Evolutionary conservation across 2,329 filamentous ascomycete genomes (phyloP), one percentile per base, ranked within the genome.

Genomic region (Colletotrichum tropicale): DNA sequence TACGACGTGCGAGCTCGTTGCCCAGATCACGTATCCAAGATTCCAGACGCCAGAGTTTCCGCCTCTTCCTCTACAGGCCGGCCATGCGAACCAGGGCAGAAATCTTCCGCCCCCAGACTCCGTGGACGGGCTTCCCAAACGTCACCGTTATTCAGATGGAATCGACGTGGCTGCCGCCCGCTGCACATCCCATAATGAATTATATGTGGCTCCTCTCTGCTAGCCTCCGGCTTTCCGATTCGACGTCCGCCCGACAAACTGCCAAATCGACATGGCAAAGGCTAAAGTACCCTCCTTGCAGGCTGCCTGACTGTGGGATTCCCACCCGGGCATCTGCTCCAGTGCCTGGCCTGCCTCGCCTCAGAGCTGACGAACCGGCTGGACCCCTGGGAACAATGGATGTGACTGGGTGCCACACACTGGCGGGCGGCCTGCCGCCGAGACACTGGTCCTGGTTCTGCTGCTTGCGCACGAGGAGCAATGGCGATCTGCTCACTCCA

Each of bases 131-230:
- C 60, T 48, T 74, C 18, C 55, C 30, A 62, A 61, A 72, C 62
- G 62, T 72, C 69, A 71, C 73, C 73, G 56, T 75, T 72, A 71
- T 72, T 72, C 73, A 64, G 73, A 75, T 67, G 73, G 69, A 71
- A 60, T 61, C 71, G 58, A 61, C 48, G 30, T 74, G 71, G 60
- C 67, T 70, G 67, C 60, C 67, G 67, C 52, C 58, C 34, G 68
- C 67, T 66, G 55, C 55, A 66, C 61, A 38, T 28, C 55, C 55
- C 61, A 32, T 21, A 66, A 64, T 64, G 61, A 26, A 24, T 38
- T 34, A 61, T 43, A 52, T 55, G 36, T 56, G 61, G 30, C 32
- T 16, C 43, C 43, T 48, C 52, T 71, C 18, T 71, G 15, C 21
- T 38, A 32, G 32, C 24, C 36, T 67, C 61, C 61, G 61, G 68